A percentile compares a stretch with the other conserved stretches of the same genome.
phyloP scores from a whole-genome alignment of 2,329 filamentous ascomycete genomes.

The Albifimbria verrucaria region DNA sequence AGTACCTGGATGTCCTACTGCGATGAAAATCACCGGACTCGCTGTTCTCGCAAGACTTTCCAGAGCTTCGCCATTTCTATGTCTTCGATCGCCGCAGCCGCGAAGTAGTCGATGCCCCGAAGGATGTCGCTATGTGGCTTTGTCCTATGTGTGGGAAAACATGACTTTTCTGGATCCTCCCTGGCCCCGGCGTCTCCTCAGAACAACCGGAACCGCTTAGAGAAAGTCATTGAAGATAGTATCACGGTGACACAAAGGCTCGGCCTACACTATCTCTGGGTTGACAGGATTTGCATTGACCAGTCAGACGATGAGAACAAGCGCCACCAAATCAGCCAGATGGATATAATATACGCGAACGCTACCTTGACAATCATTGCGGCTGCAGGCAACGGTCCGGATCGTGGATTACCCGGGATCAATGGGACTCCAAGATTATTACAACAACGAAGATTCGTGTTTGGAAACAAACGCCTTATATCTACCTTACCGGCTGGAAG shows the following conservation, averaged over 20 bases:
- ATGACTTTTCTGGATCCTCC: neutral
- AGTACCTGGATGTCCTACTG: conserved; percentile 7
- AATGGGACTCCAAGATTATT: neutral
- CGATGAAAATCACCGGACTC: neutral
- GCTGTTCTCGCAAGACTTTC: neutral
- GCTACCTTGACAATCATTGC: neutral
- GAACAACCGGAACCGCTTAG: no score
- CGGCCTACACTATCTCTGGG: neutral
- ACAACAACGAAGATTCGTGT: neutral
- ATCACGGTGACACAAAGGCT: neutral
- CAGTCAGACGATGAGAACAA: neutral
- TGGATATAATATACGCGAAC: neutral
- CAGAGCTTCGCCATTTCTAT: neutral
- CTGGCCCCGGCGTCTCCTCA: no score
- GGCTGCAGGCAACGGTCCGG: neutral
- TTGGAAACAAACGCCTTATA: neutral
- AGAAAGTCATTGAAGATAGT: neutral
- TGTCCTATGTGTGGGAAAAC: neutral
- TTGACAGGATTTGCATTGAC: neutral
- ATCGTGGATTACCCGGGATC: neutral
- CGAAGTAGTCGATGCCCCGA: no score
- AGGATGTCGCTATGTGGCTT: no score
- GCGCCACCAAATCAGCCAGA: neutral
- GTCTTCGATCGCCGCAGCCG: neutral
- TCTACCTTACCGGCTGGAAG: conserved; percentile 5